phyloP scores from a whole-genome alignment of 805 yeast species.

The Jamesozyma gamospora region DNA sequence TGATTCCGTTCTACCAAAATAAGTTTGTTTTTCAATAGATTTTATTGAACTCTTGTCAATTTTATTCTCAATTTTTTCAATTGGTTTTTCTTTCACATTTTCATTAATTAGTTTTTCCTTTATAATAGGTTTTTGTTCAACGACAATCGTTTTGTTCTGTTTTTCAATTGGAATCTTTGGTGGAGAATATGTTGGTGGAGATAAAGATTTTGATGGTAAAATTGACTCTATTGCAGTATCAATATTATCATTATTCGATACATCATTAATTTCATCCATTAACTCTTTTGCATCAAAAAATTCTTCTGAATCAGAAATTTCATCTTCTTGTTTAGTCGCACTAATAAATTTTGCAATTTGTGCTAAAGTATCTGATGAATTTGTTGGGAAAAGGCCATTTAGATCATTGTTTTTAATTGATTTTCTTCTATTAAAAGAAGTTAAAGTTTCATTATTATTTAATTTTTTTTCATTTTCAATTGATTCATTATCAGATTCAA shows the following conservation, averaged over 20 bases:
- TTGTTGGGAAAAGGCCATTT: background rate
- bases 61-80: background rate
- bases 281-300: conserved; percentile 68
- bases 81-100: background rate
- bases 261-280: conserved; percentile 11
- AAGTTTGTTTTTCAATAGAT: conserved; percentile 1
- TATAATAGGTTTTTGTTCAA: background rate
- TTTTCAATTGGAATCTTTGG: background rate
- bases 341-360: conserved; percentile 22
- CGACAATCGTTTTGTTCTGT: background rate
- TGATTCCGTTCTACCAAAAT: conserved; percentile 7
- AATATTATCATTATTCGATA: background rate
- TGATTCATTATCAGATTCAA: conserved; percentile 1
- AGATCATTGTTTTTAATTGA: background rate
- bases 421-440: background rate
- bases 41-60: background rate
- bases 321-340: conserved; percentile 19
- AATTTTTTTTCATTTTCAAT: background rate
- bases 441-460: background rate
- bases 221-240: background rate
- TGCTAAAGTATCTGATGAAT: conserved; percentile 12
- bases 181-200: background rate
- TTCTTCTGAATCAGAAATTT: conserved; percentile 41
- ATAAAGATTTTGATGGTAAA: background rate
- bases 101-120: background rate